Conservation (phyloP, 1,139 yeast species). For the Saccharomyces uvarum region DNA sequence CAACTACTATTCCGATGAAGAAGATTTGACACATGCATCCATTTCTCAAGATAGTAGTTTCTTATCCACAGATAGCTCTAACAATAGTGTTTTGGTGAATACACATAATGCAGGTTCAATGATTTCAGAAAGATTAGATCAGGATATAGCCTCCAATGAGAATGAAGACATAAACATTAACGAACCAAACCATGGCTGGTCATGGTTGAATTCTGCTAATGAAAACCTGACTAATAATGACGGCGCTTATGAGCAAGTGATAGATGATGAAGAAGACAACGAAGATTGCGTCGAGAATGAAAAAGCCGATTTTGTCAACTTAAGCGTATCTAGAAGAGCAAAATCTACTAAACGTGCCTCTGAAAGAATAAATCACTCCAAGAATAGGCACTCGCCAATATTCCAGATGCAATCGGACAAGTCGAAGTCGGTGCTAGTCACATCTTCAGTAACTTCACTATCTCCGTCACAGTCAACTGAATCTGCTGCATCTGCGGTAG, state of each 20-base stretch:
- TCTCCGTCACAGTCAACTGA: not conserved
- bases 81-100: conserved; percentile 2
- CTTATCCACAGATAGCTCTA: conserved; percentile 4
- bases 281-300: not conserved
- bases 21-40: conserved; percentile 1
- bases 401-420: conserved; percentile 1
- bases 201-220: conserved; percentile 8
- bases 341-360: conserved; percentile 8
- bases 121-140: conserved; percentile 4
- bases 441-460: not conserved
- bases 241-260: not conserved
- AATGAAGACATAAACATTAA: not conserved
- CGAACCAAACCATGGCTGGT: conserved; percentile 6
- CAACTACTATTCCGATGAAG: conserved; percentile 1
- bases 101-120: conserved; percentile 1
- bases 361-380: conserved; percentile 21
- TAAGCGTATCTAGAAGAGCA: conserved; percentile 5
- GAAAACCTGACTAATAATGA: not conserved
- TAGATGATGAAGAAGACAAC: not conserved
- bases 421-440: not conserved
- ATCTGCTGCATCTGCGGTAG: not conserved
- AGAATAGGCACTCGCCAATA: conserved; percentile 22
- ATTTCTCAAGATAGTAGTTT: conserved; percentile 5
- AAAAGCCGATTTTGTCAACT: conserved; percentile 11
- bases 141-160: not conserved